phyloP scores from a whole-genome alignment of 1,284 basidiomycete genomes.

The Puccinia novopanici region DNA sequence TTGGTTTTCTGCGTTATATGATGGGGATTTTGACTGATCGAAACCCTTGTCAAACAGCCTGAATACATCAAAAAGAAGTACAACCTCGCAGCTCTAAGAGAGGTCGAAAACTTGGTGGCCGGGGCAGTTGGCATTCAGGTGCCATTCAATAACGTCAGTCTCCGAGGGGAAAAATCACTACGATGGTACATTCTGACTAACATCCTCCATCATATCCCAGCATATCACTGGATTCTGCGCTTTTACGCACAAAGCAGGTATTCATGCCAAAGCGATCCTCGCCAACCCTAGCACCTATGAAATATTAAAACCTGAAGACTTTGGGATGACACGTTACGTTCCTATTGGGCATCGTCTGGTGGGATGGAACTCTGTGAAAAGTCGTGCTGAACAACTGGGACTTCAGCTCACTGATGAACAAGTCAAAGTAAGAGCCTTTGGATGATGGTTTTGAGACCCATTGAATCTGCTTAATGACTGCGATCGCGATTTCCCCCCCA shows the following conservation, averaged over 20 bases:
- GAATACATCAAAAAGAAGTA: conserved; percentile 99
- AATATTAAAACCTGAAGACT: conserved; percentile 93
- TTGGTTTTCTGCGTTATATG: neutral
- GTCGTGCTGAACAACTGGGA: conserved; percentile 93
- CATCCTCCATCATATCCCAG: conserved; percentile 56
- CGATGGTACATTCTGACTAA: conserved; percentile 24
- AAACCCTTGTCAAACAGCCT: conserved; percentile 64
- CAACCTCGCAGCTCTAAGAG: conserved; percentile 93
- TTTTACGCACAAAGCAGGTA: conserved; percentile 99
- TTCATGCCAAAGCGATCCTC: conserved; percentile 99
- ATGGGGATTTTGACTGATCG: neutral
- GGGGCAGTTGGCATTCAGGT: conserved; percentile 98
- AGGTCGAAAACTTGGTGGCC: conserved; percentile 98
- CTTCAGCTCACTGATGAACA: conserved; percentile 81
- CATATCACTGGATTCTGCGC: conserved; percentile 88
- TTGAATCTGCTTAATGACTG: neutral
- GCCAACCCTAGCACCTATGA: conserved; percentile 99
- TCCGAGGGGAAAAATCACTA: neutral
- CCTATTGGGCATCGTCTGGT: conserved; percentile 97
- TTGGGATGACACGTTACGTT: conserved; percentile 95
- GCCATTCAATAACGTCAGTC: conserved; percentile 87
- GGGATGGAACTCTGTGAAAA: conserved; percentile 99
- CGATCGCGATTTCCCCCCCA: conserved; percentile 58
- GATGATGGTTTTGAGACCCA: neutral
- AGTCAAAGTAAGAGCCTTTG: conserved; percentile 61